Conservation (phyloP, 352 stramenopile species). For the Globisporangium polare region DNA sequence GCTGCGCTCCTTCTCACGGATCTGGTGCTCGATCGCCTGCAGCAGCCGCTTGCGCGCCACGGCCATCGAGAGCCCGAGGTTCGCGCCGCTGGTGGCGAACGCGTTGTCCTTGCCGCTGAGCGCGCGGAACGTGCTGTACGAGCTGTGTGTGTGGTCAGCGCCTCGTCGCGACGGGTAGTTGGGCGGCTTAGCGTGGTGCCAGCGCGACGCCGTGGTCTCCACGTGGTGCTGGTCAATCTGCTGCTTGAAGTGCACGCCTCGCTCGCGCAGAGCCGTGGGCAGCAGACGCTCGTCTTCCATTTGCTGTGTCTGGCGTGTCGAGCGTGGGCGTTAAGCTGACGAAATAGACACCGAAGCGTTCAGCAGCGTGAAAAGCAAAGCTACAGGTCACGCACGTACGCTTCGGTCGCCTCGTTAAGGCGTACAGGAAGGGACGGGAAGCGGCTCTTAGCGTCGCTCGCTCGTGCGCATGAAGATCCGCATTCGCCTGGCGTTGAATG, state of each 20-base stretch:
- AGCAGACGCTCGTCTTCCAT: slow-evolving; percentile 6
- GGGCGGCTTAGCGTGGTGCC: slow-evolving; percentile 10
- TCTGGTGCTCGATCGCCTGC: slow-evolving; percentile 61
- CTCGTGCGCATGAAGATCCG: slow-evolving; percentile 11
- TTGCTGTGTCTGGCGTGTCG: background rate
- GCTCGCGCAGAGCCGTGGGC: slow-evolving; percentile 4
- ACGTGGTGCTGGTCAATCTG: background rate
- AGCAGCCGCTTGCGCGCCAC: slow-evolving; percentile 52
- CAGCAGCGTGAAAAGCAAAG: background rate
- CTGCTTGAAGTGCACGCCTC: slow-evolving; percentile 1
- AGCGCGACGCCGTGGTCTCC: background rate
- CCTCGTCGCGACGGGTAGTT: slow-evolving; percentile 11
- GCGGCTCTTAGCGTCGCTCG: background rate
- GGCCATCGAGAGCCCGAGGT: slow-evolving; percentile 49
- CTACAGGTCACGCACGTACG: background rate
- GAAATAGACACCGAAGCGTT: background rate
- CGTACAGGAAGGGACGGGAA: background rate
- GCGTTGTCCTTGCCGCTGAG: slow-evolving; percentile 1
- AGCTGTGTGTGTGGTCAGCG: background rate
- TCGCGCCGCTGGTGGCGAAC: slow-evolving; percentile 2
- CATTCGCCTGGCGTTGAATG: background rate
- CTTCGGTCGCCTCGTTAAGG: background rate
- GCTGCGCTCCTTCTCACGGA: slow-evolving; percentile 65
- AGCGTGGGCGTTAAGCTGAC: background rate
- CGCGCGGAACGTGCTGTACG: slow-evolving; percentile 15